Conservation (phyloP, 805 yeast genomes). For the Candida maltosa region DNA sequence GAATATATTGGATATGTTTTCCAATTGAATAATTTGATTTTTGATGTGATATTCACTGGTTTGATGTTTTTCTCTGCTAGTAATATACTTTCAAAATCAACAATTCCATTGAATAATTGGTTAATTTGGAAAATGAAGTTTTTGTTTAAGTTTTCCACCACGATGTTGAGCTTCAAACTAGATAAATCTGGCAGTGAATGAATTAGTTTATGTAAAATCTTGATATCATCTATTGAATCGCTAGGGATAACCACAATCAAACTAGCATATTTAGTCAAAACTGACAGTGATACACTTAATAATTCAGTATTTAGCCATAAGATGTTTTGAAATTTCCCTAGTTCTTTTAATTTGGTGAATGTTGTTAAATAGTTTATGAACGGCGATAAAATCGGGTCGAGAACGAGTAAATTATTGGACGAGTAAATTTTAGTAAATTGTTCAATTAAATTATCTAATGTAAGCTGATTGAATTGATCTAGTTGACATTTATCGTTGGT, state of each 20-base stretch:
- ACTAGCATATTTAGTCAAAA: conserved; percentile 14
- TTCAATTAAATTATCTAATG: conserved; percentile 17
- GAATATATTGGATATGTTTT: conserved; percentile 37
- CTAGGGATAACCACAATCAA: conserved; percentile 15
- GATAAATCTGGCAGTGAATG: conserved; percentile 3
- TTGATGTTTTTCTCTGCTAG: conserved; percentile 1
- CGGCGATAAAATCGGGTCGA: conserved; percentile 47
- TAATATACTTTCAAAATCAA: conserved; percentile 10
- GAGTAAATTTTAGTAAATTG: conserved; percentile 23
- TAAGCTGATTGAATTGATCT: conserved; percentile 13
- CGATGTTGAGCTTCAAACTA: conserved; percentile 14
- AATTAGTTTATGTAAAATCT: conserved; percentile 11
- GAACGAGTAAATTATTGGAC: conserved; percentile 27
- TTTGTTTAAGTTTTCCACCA: conserved; percentile 36
- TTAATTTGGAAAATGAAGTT: conserved; percentile 31
- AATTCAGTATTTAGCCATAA: conserved; percentile 40
- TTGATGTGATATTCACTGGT: conserved; percentile 21
- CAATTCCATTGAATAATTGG: conserved; percentile 13
- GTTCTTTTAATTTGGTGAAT: conserved; percentile 48
- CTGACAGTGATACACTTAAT: conserved; percentile 6
- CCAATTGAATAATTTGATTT: conserved; percentile 48
- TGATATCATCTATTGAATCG: conserved; percentile 13
- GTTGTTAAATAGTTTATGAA: conserved; percentile 53
- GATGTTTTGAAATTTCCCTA: conserved; percentile 47
- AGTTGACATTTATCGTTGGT: not conserved